A percentile compares a stretch with the other conserved stretches of the same genome.
These are phyloP conservation scores for Fraxinus velutina DNA, from an alignment of 305 asterid genomes.

Conservation along the genomic window DNA sequence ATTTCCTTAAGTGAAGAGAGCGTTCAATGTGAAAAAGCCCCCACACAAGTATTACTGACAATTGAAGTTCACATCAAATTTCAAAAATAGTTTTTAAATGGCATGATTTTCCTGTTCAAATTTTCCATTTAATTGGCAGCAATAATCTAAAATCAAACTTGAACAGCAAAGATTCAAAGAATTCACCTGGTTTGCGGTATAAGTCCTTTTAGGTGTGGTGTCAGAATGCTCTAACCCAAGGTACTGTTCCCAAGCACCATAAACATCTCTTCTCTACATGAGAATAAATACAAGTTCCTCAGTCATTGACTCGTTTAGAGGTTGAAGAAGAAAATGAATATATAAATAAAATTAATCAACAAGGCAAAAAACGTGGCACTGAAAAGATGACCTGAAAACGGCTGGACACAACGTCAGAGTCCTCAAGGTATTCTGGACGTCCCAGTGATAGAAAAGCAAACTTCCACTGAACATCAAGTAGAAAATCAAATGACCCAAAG, in stretches of 20 bases:
- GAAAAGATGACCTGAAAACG: constrained; percentile 70
- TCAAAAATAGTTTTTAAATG: neutral
- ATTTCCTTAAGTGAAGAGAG: neutral
- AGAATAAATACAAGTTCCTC: constrained; percentile 5
- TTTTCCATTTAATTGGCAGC: neutral
- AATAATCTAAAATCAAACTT: neutral
- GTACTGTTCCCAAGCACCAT: constrained; percentile 98
- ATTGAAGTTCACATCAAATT: neutral
- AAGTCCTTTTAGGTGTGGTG: constrained; percentile 68
- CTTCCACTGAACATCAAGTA: constrained; percentile 56
- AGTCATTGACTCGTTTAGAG: constrained; percentile 1
- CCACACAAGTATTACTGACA: neutral
- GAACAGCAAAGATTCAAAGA: neutral
- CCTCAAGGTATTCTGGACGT: constrained; percentile 84
- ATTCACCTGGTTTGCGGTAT: constrained; percentile 62
- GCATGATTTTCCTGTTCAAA: neutral
- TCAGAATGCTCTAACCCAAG: constrained; percentile 90
- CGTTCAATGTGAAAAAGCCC: neutral
- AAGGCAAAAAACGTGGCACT: constrained; percentile 22
- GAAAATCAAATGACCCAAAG: constrained; percentile 8
- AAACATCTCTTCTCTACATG: constrained; percentile 83
- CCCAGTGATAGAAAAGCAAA: constrained; percentile 80
- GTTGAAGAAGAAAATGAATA: neutral
- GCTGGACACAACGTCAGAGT: constrained; percentile 62
- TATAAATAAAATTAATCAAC: neutral